Evolutionary conservation across 768 basidiomycete genomes (phyloP), one percentile per base, ranked within the genome.

Genomic region (Leccinellum rugosiceps): DNA sequence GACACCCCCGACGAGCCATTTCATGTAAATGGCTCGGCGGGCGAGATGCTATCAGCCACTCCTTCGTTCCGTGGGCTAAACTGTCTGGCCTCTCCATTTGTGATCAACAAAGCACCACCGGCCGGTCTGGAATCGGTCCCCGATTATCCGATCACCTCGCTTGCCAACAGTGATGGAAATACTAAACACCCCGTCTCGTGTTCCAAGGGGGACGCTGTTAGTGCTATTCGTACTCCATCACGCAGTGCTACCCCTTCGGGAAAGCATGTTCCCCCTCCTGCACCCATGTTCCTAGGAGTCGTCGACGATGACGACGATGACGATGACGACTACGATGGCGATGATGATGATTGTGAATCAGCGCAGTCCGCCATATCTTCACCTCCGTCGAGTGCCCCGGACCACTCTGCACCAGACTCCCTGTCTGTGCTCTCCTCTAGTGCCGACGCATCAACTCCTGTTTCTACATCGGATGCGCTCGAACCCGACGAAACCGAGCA

Each of bases 11-110:
- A 65, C 32, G 49, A 59, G 45, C 53, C 61, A 17, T 28, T 50
- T 23, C 52, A 58, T 3, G 55, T 61, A 32, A 59, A 60, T 47
- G 17, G 43, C 6, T 64, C 51, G n/a, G 43, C 54, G 15, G 32
- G 21, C 25, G 50, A 45, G 17, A 19, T 50, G 6, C 25, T 63
- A 15, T 15, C 44, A 46, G 19, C 15, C 17, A 35, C 45, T 34
- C n/a, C 4, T 17, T 19, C 58, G 34, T 52, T 48, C n/a, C 61
- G 52, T 13, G 50, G 53, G 41, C 23, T 63, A 35, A 61, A 57
- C 38, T 23, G 15, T 28, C 41, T 63, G 9, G 59, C 66, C 30
- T 57, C 68, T 38, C 58, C 62, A 10, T 65, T 65, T 14, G 44
- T 57, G n/a, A 31, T 48, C 28, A 25, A 52, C 21, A 59, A 51